phyloP scores from a whole-genome alignment of 163 green algal genomes.

The Scenedesmus sp. region DNA sequence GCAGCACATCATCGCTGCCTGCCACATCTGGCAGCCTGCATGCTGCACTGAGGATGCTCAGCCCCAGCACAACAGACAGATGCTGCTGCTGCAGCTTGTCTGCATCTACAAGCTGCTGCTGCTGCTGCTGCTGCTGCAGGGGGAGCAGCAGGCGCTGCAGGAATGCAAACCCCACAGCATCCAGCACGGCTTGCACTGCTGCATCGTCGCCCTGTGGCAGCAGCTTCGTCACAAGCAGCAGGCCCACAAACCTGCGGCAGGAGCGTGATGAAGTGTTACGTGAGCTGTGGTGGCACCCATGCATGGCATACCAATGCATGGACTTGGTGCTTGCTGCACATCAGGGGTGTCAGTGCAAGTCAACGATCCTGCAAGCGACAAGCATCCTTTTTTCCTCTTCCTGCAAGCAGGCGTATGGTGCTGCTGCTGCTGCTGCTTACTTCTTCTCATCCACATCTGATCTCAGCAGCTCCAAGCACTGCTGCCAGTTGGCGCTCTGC shows the following conservation, averaged over 20 bases:
- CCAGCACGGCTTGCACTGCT: slow-evolving; percentile 61
- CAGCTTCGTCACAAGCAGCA: slow-evolving; percentile 82
- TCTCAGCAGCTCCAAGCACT: slow-evolving; percentile 74
- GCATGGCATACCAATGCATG: not conserved
- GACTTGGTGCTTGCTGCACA: not conserved
- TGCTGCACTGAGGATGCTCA: slow-evolving; percentile 69
- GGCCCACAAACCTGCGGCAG: slow-evolving; percentile 79
- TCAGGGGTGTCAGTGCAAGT: not conserved
- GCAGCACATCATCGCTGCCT: slow-evolving; percentile 51
- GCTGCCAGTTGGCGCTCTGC: slow-evolving; percentile 33
- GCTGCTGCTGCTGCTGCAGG: slow-evolving; percentile 48
- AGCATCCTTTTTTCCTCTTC: not conserved
- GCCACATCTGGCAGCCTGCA: slow-evolving; percentile 61
- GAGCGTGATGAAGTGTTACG: not conserved
- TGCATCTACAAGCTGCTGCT: slow-evolving; percentile 6
- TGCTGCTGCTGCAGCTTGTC: slow-evolving; percentile 49
- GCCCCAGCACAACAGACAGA: slow-evolving; percentile 50
- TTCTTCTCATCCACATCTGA: slow-evolving; percentile 71
- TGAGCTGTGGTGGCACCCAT: not conserved
- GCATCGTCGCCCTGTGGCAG: slow-evolving; percentile 61
- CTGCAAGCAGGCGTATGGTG: not conserved
- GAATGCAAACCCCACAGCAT: slow-evolving; percentile 74
- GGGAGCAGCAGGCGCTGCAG: slow-evolving; percentile 79
- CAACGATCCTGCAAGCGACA: too few species aligned
- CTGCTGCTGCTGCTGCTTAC: slow-evolving; percentile 43